Percentiles rank a stretch among this genome's conserved stretches.
These are phyloP conservation scores for Pichia heedii DNA, from an alignment of 805 yeast genomes.

Conservation along the genomic window DNA sequence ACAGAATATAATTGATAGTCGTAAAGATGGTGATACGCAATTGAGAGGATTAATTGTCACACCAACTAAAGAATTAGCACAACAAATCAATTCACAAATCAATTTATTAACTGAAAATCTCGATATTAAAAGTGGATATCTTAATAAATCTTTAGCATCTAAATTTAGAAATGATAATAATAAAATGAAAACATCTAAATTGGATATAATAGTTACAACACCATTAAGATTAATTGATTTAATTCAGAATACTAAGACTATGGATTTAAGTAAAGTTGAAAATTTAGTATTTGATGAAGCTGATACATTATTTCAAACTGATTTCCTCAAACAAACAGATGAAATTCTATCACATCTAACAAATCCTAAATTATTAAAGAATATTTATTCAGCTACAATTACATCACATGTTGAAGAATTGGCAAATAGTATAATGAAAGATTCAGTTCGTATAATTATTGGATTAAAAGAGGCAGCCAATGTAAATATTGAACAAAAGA, in stretches of 20 bases:
- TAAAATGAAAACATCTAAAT: constrained; percentile 46
- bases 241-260: constrained; percentile 43
- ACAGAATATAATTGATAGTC: constrained; percentile 31
- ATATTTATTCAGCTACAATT: constrained; percentile 91
- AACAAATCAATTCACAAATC: constrained; percentile 70
- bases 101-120: constrained; percentile 47
- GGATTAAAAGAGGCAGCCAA: constrained; percentile 95
- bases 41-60: constrained; percentile 74
- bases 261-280: constrained; percentile 59
- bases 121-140: constrained; percentile 49
- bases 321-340: constrained; percentile 87
- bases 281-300: constrained; percentile 90
- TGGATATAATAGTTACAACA: constrained; percentile 76
- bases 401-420: constrained; percentile 89
- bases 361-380: constrained; percentile 46
- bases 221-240: constrained; percentile 83
- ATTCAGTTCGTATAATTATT: constrained; percentile 77
- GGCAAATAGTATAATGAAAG: constrained; percentile 76
- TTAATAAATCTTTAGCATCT: constrained; percentile 63
- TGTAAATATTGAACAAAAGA: constrained; percentile 67
- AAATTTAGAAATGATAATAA: constrained; percentile 42
- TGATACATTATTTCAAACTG: constrained; percentile 80
- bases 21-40: constrained; percentile 37
- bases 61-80: constrained; percentile 91
- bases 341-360: constrained; percentile 58